Base-by-base conservation (phyloP, 1,139 yeast genomes). In the Geotrichum macrosporum region DNA sequence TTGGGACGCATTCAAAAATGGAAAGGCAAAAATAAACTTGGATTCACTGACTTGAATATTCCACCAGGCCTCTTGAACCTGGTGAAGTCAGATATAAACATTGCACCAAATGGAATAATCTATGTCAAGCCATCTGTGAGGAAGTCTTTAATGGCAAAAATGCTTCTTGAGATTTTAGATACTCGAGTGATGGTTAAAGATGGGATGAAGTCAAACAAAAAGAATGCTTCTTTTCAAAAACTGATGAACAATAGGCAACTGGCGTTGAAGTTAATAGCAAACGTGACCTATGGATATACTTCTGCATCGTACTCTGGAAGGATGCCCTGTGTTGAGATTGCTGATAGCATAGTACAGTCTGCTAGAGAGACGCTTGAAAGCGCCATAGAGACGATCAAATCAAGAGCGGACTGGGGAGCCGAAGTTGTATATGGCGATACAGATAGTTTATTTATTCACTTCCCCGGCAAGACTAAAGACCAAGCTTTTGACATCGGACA, bases 391-490 rank as follows among this genome's bases (percentile, higher is more conserved):
- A 60, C 75, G 44, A 88, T 92, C 47, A 94, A 87, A 52, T 56
- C 62, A 0, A 74, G 77, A 24, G 56, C 58, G 1, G 61, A 71
- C 29, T 85, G 87, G 85, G 89, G 92, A 1, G 96, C 96, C 0
- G 81, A 84, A 57, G 96, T 92, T 0, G 95, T 92, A 0, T 92
- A 92, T 64, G 98, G 98, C 4, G 98, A 92, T 63, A 92, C 98
- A 0, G 98, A 92, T 64, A 85, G 95, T 36, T 67, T 92, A 46
- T 92, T 92, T 72, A 89, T 92, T 1, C 85, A 86, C 60, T 73
- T 92, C 9, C 96, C 96, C 0, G 96, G 96, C 0, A 79, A 79
- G 57, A 71, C 86, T 0, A 78, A 75, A 53, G 75, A 69, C 1
- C 94, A 88, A 36, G 96, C 97, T 0, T 89, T 89, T 61, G 65